Percentiles rank a stretch among this genome's conserved stretches.
Evolutionary conservation across 2,329 filamentous ascomycete species (phyloP).

Genomic region (Lithohypha guttulata): DNA sequence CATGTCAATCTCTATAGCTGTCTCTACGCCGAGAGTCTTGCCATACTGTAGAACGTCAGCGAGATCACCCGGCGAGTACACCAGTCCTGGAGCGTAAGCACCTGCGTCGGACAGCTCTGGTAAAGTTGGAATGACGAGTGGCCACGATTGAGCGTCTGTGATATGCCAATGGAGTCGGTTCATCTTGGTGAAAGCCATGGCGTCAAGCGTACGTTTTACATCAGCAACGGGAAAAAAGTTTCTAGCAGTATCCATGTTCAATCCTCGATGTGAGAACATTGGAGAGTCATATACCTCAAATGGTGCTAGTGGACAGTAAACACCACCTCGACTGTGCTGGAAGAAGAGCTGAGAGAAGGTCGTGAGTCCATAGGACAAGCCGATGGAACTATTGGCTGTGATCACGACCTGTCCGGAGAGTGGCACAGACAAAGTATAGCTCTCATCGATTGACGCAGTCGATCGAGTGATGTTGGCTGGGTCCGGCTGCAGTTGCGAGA

Average conservation of each 20-base stretch:
- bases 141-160: constrained; percentile 49
- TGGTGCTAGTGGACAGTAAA: constrained; percentile 62
- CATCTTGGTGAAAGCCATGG: constrained; percentile 50
- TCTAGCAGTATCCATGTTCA: constrained; percentile 68
- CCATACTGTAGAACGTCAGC: constrained; percentile 60
- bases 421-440: constrained; percentile 21
- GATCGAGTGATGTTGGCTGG: constrained; percentile 8
- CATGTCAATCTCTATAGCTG: constrained; percentile 70
- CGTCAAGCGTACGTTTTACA: constrained; percentile 67
- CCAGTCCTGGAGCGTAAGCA: constrained; percentile 56
- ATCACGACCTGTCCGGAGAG: constrained; percentile 18
- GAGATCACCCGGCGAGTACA: constrained; percentile 58
- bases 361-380: constrained; percentile 22
- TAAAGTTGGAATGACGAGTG: constrained; percentile 65
- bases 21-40: constrained; percentile 54
- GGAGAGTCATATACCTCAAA: constrained; percentile 63
- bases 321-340: constrained; percentile 23
- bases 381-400: constrained; percentile 20
- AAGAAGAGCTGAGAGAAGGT: constrained; percentile 25
- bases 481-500: constrained; percentile 12
- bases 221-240: constrained; percentile 58
- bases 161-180: constrained; percentile 50
- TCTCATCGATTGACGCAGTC: constrained; percentile 22
- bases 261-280: constrained; percentile 63
- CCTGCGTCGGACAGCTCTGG: constrained; percentile 63